Conservation (phyloP, 2,329 filamentous ascomycete species). For the Claviceps humidiphila region DNA sequence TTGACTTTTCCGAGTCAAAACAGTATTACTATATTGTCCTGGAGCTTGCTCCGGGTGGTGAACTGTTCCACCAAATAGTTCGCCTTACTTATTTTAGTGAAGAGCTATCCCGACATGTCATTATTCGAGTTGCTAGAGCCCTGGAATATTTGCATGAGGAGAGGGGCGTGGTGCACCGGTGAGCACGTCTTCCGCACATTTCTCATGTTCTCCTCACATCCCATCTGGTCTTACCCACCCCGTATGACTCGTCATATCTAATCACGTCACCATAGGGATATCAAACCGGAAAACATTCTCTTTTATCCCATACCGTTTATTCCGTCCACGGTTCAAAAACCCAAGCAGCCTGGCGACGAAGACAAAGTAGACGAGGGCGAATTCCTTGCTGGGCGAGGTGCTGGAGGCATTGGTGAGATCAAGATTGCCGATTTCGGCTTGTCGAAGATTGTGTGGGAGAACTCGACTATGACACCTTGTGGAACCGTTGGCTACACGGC, state of each 20-base stretch:
- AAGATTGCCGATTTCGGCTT: constrained; percentile 98
- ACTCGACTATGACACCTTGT: constrained; percentile 97
- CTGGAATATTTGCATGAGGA: constrained; percentile 90
- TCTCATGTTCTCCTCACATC: background rate
- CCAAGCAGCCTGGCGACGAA: constrained; percentile 76
- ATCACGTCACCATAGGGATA: constrained; percentile 49
- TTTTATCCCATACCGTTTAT: constrained; percentile 79
- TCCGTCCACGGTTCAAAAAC: constrained; percentile 68
- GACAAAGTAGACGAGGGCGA: constrained; percentile 96
- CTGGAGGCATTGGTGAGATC: constrained; percentile 84
- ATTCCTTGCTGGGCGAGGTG: constrained; percentile 66
- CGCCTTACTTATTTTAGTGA: constrained; percentile 98
- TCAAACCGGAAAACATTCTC: constrained; percentile 94
- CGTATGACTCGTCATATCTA: background rate
- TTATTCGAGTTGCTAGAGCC: constrained; percentile 86
- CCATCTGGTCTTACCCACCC: background rate
- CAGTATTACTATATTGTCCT: constrained; percentile 98
- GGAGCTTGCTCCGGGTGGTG: constrained; percentile 86
- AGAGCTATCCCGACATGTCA: constrained; percentile 86
- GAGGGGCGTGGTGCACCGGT: constrained; percentile 94
- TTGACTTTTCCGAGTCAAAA: constrained; percentile 84
- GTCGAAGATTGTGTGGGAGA: constrained; percentile 97
- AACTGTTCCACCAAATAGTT: constrained; percentile 97
- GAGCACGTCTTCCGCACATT: constrained; percentile 10
- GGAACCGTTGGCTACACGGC: constrained; percentile 97